These are phyloP conservation scores for Omphalotus olearius DNA, from an alignment of 1,284 basidiomycete genomes.

Conservation along the genomic window DNA sequence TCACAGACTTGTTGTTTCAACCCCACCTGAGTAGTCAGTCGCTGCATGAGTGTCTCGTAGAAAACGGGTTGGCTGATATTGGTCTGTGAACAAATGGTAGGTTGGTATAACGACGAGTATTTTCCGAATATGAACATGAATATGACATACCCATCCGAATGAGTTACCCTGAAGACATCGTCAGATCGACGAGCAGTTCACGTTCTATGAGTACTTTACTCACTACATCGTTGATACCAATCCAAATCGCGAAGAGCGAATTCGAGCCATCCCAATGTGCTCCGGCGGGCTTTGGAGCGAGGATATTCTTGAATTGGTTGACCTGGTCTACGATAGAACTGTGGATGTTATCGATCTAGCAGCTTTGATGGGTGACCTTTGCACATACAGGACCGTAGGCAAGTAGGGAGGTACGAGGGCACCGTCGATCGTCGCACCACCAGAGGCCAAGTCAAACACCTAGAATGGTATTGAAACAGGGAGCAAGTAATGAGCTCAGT, in stretches of 20 bases:
- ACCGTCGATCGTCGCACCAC: conserved; percentile 61
- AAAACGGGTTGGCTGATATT: conserved; percentile 52
- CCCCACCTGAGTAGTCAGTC: conserved; percentile 57
- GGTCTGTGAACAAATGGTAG: conserved; percentile 31
- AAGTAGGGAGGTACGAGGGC: conserved; percentile 51
- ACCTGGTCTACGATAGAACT: conserved; percentile 66
- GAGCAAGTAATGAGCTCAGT: not conserved
- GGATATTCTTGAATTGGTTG: conserved; percentile 46
- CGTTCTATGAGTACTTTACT: conserved; percentile 16
- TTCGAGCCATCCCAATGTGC: conserved; percentile 52
- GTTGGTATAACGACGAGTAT: not conserved
- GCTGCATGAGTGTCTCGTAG: conserved; percentile 46
- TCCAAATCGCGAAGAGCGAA: conserved; percentile 59
- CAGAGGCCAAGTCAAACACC: conserved; percentile 57
- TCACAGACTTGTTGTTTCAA: too few species aligned
- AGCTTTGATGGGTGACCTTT: not conserved
- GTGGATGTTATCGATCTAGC: not conserved
- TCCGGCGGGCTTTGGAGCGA: conserved; percentile 45
- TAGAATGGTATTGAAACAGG: conserved; percentile 19
- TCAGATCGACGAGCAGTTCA: not conserved
- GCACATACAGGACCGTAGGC: conserved; percentile 47
- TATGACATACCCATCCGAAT: conserved; percentile 41
- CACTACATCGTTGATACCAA: conserved; percentile 65
- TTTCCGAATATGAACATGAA: too few species aligned
- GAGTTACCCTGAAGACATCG: conserved; percentile 42